Evolutionary conservation across 2,329 filamentous ascomycete genomes (phyloP), one percentile per base, ranked within the genome.

Genomic region (Lachnellula occidentalis): DNA sequence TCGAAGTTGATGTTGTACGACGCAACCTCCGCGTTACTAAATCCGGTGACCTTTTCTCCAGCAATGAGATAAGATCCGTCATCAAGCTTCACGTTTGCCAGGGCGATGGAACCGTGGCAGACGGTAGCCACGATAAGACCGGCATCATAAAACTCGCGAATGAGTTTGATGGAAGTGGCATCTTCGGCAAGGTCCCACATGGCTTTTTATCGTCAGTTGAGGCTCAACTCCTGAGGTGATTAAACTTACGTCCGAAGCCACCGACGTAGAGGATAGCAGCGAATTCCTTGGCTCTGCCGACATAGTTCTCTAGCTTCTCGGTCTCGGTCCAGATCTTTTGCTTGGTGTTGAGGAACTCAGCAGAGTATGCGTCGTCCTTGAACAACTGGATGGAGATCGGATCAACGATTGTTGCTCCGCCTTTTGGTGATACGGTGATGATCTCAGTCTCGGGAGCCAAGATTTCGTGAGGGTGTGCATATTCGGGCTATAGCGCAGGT

Each of bases 181-280:
- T 86, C 78, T 56, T 73, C 71, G 55, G 76, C 78, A n/a, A 88
- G 79, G 66, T 88, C 85, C 69, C 79, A 87, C 81, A 88, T 85
- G 64, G 85, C 61, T 63, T 24, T 24, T 19, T 9, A 55, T 45
- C 51, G 34, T 31, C 34, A 21, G 12, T 12, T 21, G 43, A 22
- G 31, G 21, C 15, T 31, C 14, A 14, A 12, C 22, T 5, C 34
- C 3, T 17, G 41, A 54, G 34, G 41, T 12, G 39, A 48, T 34
- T 31, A 31, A 12, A 69, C 75, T 58, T 68, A 78, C 76, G 78
- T 51, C 78, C 79, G 58, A 81, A 77, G 17, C 79, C 79, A 48
- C 79, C 79, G 50, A 81, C 77, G 60, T 77, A 81, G 66, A 81
- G 80, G 48, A 82, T 74, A 1, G 75, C 78, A 59, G 76, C 77